A percentile compares a stretch with the other conserved stretches of the same genome.
phyloP scores from a whole-genome alignment of 2,329 filamentous ascomycete genomes.

The Aspergillus pseudoterreus region DNA sequence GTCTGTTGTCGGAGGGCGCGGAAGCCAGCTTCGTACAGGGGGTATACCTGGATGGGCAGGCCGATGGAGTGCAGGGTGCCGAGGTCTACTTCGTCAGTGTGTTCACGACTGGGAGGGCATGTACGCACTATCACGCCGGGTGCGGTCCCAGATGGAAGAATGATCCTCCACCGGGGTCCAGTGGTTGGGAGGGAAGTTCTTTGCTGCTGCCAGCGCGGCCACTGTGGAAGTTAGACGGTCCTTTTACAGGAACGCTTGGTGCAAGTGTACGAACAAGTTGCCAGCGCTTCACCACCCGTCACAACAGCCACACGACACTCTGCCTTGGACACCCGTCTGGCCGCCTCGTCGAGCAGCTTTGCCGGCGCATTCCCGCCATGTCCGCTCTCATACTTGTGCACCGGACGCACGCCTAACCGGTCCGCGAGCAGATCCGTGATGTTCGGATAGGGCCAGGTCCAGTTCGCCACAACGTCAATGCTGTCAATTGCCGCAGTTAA shows the following conservation, averaged over 20 bases:
- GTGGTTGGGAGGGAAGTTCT: slow-evolving; percentile 53
- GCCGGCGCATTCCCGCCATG: slow-evolving; percentile 64
- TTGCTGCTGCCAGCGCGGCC: slow-evolving; percentile 23
- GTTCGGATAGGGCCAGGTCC: slow-evolving; percentile 59
- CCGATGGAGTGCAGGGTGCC: slow-evolving; percentile 58
- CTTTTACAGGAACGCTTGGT: no score
- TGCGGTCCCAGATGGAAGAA: slow-evolving; percentile 34
- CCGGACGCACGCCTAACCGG: slow-evolving; percentile 47
- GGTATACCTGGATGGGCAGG: slow-evolving; percentile 64
- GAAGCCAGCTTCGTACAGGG: slow-evolving; percentile 63
- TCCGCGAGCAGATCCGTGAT: slow-evolving; percentile 53
- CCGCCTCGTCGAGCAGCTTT: slow-evolving; percentile 61
- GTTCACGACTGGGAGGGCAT: neutral
- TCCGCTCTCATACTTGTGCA: slow-evolving; percentile 50
- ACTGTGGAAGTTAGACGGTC: neutral
- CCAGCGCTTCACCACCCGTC: slow-evolving; percentile 63
- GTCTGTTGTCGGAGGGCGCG: slow-evolving; percentile 56
- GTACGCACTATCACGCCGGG: slow-evolving; percentile 4
- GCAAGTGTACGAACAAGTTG: slow-evolving; percentile 39
- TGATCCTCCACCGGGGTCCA: slow-evolving; percentile 47
- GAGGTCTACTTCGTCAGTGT: slow-evolving; percentile 40
- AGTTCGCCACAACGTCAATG: slow-evolving; percentile 58
- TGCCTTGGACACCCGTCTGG: slow-evolving; percentile 52
- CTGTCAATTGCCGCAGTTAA: slow-evolving; percentile 53
- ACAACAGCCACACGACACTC: slow-evolving; percentile 57